Evolutionary conservation across 768 basidiomycete species (phyloP), one percentile per base, ranked within the genome.

Genomic region (Lentinus tigrinus): DNA sequence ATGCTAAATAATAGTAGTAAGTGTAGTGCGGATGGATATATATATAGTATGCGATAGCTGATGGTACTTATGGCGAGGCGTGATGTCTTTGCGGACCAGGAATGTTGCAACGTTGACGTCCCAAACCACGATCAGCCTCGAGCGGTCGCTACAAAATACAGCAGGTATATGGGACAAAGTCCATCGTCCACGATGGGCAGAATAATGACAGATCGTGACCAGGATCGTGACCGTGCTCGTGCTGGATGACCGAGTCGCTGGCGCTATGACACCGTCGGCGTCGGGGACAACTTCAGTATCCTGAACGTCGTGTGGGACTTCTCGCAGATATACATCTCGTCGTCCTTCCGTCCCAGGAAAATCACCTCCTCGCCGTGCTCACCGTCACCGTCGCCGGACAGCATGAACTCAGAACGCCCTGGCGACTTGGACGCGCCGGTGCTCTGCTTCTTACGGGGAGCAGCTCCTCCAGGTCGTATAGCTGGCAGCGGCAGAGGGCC

Each of bases 241-340:
- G 37, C 34, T 38, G 50, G 31, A 11, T 7, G 31, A 31, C 31
- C 31, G 31, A 31, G 31, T 6, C 6, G 11, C 52, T 19, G 37
- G 42, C 34, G 57, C 56, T 61, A 66, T 58, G 60, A 68, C 24
- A 50, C 52, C 24, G 64, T 40, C 47, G 53, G 51, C 14, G 54
- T 66, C 48, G 87, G 85, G 64, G 82, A 78, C 46, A 94, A 78
- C 67, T 81, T 80, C 60, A 94, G 74, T 67, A 94, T 85, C 67
- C 92, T 81, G 73, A 93, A 94, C 28, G 85, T 84, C 34, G 79
- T 82, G 43, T 79, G 73, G 65, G 84, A 87, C 65, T 88, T 81
- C 75, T 94, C 92, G 67, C 92, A 93, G 54, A 93, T 75, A 67
- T 91, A 94, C 52, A 93, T 82, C 49, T 86, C 85, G 65, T 94